These are phyloP conservation scores for Gossypium schwendimanii DNA, from an alignment of 441 rosid genomes.

Conservation along the genomic window DNA sequence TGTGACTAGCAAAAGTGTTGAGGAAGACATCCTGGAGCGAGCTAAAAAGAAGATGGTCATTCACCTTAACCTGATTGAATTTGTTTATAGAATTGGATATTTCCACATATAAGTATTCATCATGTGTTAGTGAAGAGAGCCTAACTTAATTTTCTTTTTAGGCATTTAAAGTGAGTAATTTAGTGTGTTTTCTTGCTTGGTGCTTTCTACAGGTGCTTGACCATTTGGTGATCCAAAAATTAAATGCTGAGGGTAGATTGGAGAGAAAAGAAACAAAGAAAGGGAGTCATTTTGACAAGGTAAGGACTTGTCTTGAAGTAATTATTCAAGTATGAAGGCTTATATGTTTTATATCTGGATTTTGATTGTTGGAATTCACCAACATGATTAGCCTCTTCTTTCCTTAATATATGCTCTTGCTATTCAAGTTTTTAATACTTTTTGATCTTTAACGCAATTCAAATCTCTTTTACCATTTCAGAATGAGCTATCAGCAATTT, in stretches of 20 bases:
- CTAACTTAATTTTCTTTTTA: neutral
- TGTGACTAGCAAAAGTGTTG: constrained; percentile 99
- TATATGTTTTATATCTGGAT: neutral
- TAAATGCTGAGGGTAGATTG: constrained; percentile 98
- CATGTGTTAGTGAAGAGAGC: neutral
- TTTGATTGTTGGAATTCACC: neutral
- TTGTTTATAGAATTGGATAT: neutral
- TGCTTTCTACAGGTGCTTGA: constrained; percentile 76
- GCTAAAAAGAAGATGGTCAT: constrained; percentile 97
- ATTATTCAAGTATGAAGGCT: neutral
- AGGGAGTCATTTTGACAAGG: constrained; percentile 88
- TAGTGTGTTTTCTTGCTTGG: constrained; percentile 15
- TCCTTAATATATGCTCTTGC: neutral
- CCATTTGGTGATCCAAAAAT: constrained; percentile 96
- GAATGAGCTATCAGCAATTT: constrained; percentile 98
- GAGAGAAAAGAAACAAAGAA: constrained; percentile 98
- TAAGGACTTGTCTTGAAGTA: constrained; percentile 27
- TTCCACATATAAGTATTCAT: neutral
- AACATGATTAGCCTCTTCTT: neutral
- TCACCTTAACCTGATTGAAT: constrained; percentile 2
- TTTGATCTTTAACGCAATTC: neutral
- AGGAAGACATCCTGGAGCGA: constrained; percentile 98
- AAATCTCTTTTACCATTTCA: constrained; percentile 27
- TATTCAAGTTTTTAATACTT: neutral
- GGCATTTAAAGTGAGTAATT: neutral